Conservation (phyloP, 2,329 filamentous ascomycete genomes). For the Plenodomus lindquistii region DNA sequence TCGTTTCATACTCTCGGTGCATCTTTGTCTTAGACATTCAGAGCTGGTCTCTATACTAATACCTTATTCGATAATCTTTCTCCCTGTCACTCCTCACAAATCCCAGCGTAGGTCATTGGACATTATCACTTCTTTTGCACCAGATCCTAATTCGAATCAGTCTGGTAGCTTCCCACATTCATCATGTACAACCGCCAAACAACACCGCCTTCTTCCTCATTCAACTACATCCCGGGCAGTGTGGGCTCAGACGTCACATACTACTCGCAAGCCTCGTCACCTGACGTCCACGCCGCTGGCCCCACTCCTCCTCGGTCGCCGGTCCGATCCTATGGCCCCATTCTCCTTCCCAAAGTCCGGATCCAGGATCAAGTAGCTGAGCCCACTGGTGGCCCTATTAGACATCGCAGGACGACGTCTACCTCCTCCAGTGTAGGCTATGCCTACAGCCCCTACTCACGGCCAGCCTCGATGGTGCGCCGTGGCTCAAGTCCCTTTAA, state of each 20-base stretch:
- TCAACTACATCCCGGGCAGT: slow-evolving; percentile 45
- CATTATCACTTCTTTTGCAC: slow-evolving; percentile 3
- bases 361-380: slow-evolving; percentile 79
- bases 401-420: slow-evolving; percentile 60
- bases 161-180: slow-evolving; percentile 43
- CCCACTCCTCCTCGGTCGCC: slow-evolving; percentile 74
- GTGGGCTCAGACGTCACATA: slow-evolving; percentile 59
- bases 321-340: slow-evolving; percentile 75
- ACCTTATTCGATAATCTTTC: slow-evolving; percentile 46
- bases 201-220: slow-evolving; percentile 49
- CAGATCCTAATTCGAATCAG: slow-evolving; percentile 21
- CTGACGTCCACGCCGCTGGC: slow-evolving; percentile 67
- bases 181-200: slow-evolving; percentile 51
- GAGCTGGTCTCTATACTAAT: slow-evolving; percentile 52
- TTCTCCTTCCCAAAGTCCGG: slow-evolving; percentile 83
- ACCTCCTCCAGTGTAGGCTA: slow-evolving; percentile 49
- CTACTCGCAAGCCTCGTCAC: slow-evolving; percentile 69
- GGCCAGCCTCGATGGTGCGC: slow-evolving; percentile 50
- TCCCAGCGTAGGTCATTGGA: slow-evolving; percentile 37
- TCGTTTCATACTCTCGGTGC: slow-evolving; percentile 19
- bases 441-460: slow-evolving; percentile 56
- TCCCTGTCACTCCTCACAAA: slow-evolving; percentile 17
- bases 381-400: slow-evolving; percentile 59
- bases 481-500: slow-evolving; percentile 52
- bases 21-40: slow-evolving; percentile 46